Conservation (phyloP, 2,329 filamentous ascomycete genomes). For the Paracoccidioides lutzii region DNA sequence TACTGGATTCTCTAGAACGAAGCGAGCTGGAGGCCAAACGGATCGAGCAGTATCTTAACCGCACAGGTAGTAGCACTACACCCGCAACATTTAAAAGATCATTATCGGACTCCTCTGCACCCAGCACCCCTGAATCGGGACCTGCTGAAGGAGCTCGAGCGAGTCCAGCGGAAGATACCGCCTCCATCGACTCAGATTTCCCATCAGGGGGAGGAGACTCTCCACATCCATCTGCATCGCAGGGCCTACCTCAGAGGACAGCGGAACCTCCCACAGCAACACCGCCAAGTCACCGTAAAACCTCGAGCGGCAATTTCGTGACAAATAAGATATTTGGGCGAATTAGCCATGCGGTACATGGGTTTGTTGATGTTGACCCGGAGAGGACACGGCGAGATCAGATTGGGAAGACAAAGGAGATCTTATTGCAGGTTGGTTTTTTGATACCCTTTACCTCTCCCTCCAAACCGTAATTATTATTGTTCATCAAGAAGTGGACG, state of each 20-base stretch:
- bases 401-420: conserved; percentile 91
- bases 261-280: conserved; percentile 19
- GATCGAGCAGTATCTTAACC: conserved; percentile 79
- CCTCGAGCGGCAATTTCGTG: conserved; percentile 75
- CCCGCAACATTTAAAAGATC: conserved; percentile 50
- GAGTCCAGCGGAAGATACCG: conserved; percentile 56
- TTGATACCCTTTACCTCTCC: background rate
- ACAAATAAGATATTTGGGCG: conserved; percentile 88
- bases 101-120: conserved; percentile 41
- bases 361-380: conserved; percentile 90
- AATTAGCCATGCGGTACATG: conserved; percentile 88
- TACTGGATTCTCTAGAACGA: conserved; percentile 79
- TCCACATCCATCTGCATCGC: conserved; percentile 54
- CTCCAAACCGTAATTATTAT: background rate
- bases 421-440: conserved; percentile 46
- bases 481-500: too few relatives aligned
- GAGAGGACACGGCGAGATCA: conserved; percentile 83
- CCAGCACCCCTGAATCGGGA: conserved; percentile 28
- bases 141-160: conserved; percentile 40
- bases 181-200: conserved; percentile 91
- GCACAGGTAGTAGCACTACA: conserved; percentile 42
- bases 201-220: conserved; percentile 73
- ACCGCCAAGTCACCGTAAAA: conserved; percentile 57
- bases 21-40: conserved; percentile 87
- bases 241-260: conserved; percentile 46